Base-by-base conservation (phyloP, 2,329 filamentous ascomycete genomes). In the Camptophora hylomeconis region DNA sequence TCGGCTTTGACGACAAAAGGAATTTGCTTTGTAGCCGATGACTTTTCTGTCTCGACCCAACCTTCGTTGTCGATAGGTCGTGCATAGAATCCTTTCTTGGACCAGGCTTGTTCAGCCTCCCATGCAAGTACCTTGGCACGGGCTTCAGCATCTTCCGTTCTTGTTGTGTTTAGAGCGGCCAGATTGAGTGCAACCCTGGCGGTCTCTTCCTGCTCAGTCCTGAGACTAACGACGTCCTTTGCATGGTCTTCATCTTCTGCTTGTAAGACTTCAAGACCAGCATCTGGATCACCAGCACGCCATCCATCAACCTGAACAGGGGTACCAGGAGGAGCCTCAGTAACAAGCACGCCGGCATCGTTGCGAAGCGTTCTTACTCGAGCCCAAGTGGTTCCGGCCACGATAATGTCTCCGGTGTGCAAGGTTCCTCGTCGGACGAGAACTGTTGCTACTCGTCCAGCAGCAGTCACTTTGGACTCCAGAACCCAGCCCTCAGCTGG, bases 281-380 rank as follows among this genome's bases (percentile, higher is more conserved):
- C 87, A 14, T 70, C 67, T 1, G 89, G 87, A 40, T 83, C 76
- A 19, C 83, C 80, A 5, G 33, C 42, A 44, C 76, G 75, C 89
- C 89, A 98, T n/a, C 89, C 89, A 38, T 94, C 74, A 12, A 98
- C 72, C 53, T 95, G 83, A 3, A 93, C 80, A 0, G 92, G 84
- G 16, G 77, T 89, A 19, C 89, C 89, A 0, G 89, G 92, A 0
- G 75, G 72, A 9, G 83, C 86, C 52, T 83, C 75, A 1, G 61
- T 44, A 10, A 95, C 60, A 8, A 75, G 64, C 2, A 67, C 57
- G 12, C 89, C 87, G 4, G 78, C 78, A 59, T 95, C 87, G 48
- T 94, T 92, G 15, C 75, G 74, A 13, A 98, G 63, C 18, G 71
- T 71, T 17, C 86, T 75, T n/a, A 98, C 75, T 41, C 77, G 78